A percentile compares a stretch with the other conserved stretches of the same genome.
Evolutionary conservation across 805 yeast species (phyloP).

Genomic region (Vanderwaltozyma polyspora): DNA sequence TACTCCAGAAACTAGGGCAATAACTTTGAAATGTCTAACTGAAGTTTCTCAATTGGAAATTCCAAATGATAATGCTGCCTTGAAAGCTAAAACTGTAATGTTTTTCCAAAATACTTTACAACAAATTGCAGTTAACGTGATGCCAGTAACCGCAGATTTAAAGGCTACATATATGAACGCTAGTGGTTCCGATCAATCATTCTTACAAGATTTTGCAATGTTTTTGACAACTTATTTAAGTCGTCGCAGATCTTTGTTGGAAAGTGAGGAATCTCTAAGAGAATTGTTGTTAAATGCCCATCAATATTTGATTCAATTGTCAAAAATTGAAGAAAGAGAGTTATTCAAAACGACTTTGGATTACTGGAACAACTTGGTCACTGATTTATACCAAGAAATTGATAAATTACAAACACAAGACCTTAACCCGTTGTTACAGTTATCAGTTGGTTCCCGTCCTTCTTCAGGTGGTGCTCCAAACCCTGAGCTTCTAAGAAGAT

Average conservation of each 20-base stretch:
- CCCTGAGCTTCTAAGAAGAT: constrained; percentile 64
- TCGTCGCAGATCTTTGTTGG: constrained; percentile 58
- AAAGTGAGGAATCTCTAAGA: constrained; percentile 41
- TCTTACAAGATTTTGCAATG: constrained; percentile 90
- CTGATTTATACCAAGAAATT: constrained; percentile 71
- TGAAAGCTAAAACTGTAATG: constrained; percentile 40
- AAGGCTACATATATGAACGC: constrained; percentile 63
- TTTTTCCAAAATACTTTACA: constrained; percentile 69
- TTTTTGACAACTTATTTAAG: constrained; percentile 75
- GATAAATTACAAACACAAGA: constrained; percentile 67
- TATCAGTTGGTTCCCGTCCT: constrained; percentile 32
- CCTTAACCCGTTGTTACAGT: constrained; percentile 65
- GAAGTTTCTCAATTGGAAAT: constrained; percentile 69
- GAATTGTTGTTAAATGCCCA: constrained; percentile 63
- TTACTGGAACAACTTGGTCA: constrained; percentile 86
- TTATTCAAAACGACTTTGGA: constrained; percentile 90
- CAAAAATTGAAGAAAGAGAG: constrained; percentile 90
- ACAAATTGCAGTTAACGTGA: constrained; percentile 46
- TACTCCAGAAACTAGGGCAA: constrained; percentile 69
- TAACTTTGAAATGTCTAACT: constrained; percentile 83
- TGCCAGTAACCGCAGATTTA: constrained; percentile 67
- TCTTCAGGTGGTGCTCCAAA: constrained; percentile 70
- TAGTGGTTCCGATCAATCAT: constrained; percentile 77
- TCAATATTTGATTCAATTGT: constrained; percentile 69
- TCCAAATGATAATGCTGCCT: constrained; percentile 35